phyloP scores from a whole-genome alignment of 2,329 filamentous ascomycete genomes.

The Phaeomoniella chlamydospora region DNA sequence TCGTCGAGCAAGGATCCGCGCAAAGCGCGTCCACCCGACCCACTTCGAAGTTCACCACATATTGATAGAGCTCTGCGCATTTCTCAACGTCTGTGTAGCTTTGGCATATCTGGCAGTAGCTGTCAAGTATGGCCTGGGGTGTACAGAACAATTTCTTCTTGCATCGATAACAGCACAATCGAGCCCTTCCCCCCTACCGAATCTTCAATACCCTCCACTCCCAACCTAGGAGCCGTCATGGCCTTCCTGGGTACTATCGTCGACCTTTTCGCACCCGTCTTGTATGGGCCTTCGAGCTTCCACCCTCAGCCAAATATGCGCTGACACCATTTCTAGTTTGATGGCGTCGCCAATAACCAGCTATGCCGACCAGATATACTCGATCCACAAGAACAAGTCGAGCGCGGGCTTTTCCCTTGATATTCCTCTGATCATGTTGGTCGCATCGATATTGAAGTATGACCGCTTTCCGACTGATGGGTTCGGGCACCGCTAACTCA shows the following conservation, averaged over 20 bases:
- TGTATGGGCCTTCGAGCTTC: conserved; percentile 16
- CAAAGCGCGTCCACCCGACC: too few relatives aligned
- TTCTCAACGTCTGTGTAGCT: too few relatives aligned
- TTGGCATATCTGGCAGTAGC: too few relatives aligned
- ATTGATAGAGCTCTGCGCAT: too few relatives aligned
- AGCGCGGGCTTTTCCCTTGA: conserved; percentile 53
- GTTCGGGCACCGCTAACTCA: conserved; percentile 3
- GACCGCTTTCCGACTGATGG: conserved; percentile 4
- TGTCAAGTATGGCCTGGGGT: too few relatives aligned
- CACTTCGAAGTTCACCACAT: too few relatives aligned
- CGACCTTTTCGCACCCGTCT: conserved; percentile 33
- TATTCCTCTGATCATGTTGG: conserved; percentile 53
- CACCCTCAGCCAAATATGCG: conserved; percentile 1
- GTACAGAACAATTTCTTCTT: too few relatives aligned
- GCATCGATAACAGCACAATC: too few relatives aligned
- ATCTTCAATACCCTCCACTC: too few relatives aligned
- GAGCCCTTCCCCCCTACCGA: too few relatives aligned
- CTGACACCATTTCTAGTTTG: conserved; percentile 26
- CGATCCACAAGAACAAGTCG: conserved; percentile 43
- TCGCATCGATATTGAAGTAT: conserved; percentile 49
- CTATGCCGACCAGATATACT: conserved; percentile 53
- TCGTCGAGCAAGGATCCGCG: not conserved
- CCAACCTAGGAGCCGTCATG: conserved; percentile 15
- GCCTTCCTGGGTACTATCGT: conserved; percentile 22
- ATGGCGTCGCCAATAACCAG: conserved; percentile 49